These are phyloP conservation scores for Dactylorhiza incarnata DNA, from an alignment of 106 monocot species.

Conservation along the genomic window DNA sequence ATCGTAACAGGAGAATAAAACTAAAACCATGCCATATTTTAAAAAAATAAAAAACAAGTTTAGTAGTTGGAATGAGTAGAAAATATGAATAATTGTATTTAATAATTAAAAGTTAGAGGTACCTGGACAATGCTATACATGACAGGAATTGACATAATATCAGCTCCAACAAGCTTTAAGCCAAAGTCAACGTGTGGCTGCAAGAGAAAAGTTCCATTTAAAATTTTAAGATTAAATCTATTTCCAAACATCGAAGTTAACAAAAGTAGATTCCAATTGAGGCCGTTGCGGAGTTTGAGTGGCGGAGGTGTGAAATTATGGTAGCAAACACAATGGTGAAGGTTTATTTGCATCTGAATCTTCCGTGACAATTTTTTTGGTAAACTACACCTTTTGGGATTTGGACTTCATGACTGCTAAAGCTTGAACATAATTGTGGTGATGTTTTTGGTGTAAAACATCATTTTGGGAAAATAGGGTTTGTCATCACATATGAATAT, in stretches of 20 bases:
- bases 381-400: too few species aligned
- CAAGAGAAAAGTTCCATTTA: background rate
- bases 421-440: too few species aligned
- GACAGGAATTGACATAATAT: conserved; percentile 54
- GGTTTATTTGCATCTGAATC: too few species aligned
- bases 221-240: background rate
- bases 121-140: conserved; percentile 46
- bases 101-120: background rate
- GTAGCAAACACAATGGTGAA: too few species aligned
- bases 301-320: background rate
- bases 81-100: background rate
- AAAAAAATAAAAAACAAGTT: background rate
- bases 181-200: conserved; percentile 71
- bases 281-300: too few species aligned
- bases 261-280: background rate
- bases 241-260: background rate
- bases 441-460: too few species aligned
- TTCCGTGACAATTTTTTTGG: too few species aligned
- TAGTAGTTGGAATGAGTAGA: background rate
- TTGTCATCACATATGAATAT: too few species aligned
- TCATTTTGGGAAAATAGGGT: too few species aligned
- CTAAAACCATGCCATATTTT: background rate
- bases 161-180: conserved; percentile 46
- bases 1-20: background rate
- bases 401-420: too few species aligned